Conservation (phyloP, 257 asterid genomes). For the Osmanthus fragrans region DNA sequence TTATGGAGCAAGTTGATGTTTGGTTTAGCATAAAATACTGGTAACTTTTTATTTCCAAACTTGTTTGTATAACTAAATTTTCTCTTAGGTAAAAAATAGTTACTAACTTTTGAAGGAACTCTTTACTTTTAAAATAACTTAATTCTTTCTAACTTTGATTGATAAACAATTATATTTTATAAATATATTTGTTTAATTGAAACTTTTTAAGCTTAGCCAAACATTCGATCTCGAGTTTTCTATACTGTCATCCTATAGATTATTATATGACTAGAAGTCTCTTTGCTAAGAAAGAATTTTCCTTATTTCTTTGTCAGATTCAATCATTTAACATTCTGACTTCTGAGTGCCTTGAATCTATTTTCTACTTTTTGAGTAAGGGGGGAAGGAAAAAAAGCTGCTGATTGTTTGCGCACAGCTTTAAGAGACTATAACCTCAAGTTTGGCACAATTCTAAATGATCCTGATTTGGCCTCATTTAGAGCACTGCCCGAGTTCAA, state of each 20-base stretch:
- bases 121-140: not conserved
- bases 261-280: not conserved
- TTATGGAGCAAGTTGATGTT: not conserved
- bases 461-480: conserved; percentile 97
- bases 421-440: conserved; percentile 79
- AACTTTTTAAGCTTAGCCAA: not conserved
- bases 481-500: conserved; percentile 91
- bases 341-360: conserved; percentile 24
- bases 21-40: not conserved
- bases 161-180: not conserved
- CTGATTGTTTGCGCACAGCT: conserved; percentile 90
- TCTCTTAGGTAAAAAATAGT: not conserved
- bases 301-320: conserved; percentile 7
- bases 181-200: not conserved
- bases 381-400: conserved; percentile 90
- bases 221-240: not conserved
- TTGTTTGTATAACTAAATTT: not conserved
- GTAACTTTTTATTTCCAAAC: not conserved
- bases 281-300: not conserved
- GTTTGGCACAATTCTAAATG: conserved; percentile 89
- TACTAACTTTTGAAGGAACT: no score
- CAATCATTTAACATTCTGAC: conserved; percentile 16
- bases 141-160: not conserved
- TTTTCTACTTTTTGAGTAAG: conserved; percentile 47
- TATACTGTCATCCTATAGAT: conserved; percentile 5